A percentile compares a stretch with the other conserved stretches of the same genome.
phyloP scores from a whole-genome alignment of 345 rosid genomes.

The Mercurialis annua region DNA sequence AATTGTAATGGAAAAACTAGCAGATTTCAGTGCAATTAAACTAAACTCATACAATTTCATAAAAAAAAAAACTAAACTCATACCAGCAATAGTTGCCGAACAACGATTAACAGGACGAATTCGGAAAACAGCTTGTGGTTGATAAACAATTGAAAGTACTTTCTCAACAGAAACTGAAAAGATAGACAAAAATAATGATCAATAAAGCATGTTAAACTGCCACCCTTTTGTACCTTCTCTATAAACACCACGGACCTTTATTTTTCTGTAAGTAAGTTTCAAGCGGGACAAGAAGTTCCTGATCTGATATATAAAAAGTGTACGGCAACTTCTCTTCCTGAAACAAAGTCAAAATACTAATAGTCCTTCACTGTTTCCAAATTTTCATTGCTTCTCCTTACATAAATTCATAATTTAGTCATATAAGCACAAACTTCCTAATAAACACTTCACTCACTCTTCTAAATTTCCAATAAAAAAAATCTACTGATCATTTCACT shows the following conservation, averaged over 20 bases:
- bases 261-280: conserved; percentile 80
- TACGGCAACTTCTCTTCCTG: conserved; percentile 92
- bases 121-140: conserved; percentile 90
- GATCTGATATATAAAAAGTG: conserved; percentile 76
- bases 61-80: conserved; percentile 15
- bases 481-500: background rate
- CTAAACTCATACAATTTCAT: conserved; percentile 44
- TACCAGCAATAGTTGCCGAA: conserved; percentile 89
- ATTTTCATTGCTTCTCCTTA: background rate
- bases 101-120: conserved; percentile 87
- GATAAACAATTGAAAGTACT: conserved; percentile 85
- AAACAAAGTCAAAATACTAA: conserved; percentile 17
- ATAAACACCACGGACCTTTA: conserved; percentile 42
- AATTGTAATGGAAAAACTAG: background rate
- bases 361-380: background rate
- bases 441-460: background rate
- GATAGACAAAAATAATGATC: background rate
- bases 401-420: conserved; percentile 11
- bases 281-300: conserved; percentile 79
- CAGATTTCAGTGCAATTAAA: background rate
- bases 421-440: background rate
- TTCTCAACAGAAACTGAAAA: conserved; percentile 90
- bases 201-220: conserved; percentile 6
- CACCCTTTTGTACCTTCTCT: background rate
- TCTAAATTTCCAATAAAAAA: background rate